phyloP scores from a whole-genome alignment of 2,329 filamentous ascomycete species.

The Trichoderma guizhouense region DNA sequence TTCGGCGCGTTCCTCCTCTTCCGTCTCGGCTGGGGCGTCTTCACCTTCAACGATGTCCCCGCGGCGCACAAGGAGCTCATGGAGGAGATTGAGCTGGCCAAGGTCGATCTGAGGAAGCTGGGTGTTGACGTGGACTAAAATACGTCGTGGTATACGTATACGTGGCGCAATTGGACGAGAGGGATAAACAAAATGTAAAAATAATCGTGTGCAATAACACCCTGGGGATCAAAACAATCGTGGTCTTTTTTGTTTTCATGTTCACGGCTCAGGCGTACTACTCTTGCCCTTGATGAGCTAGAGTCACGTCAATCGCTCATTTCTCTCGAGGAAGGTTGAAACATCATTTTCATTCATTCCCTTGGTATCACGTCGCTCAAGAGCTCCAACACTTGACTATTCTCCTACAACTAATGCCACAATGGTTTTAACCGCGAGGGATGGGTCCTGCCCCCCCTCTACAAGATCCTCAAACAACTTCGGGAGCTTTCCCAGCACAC shows the following conservation, averaged over 20 bases:
- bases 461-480: slow-evolving; percentile 59
- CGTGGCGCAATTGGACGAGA: slow-evolving; percentile 11
- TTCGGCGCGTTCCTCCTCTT: slow-evolving; percentile 91
- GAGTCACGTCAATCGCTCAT: neutral
- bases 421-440: slow-evolving; percentile 56
- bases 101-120: slow-evolving; percentile 66
- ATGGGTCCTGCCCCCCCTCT: slow-evolving; percentile 51
- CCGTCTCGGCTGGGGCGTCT: slow-evolving; percentile 85
- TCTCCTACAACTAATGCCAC: slow-evolving; percentile 57
- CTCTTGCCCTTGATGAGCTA: neutral
- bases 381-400: slow-evolving; percentile 19
- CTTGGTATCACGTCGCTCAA: slow-evolving; percentile 20
- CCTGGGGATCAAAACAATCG: neutral
- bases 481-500: slow-evolving; percentile 56
- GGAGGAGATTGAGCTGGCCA: slow-evolving; percentile 75
- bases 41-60: slow-evolving; percentile 96
- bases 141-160: neutral
- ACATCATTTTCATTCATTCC: neutral
- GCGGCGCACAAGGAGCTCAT: slow-evolving; percentile 87
- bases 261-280: neutral
- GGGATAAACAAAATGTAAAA: neutral
- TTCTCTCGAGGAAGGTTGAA: neutral
- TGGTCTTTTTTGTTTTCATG: neutral
- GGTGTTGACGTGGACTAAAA: slow-evolving; percentile 74
- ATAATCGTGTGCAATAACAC: slow-evolving; percentile 8